Evolutionary conservation across 192 early-diverging fungal genomes (phyloP).

Genomic region (Backusella australiensis): DNA sequence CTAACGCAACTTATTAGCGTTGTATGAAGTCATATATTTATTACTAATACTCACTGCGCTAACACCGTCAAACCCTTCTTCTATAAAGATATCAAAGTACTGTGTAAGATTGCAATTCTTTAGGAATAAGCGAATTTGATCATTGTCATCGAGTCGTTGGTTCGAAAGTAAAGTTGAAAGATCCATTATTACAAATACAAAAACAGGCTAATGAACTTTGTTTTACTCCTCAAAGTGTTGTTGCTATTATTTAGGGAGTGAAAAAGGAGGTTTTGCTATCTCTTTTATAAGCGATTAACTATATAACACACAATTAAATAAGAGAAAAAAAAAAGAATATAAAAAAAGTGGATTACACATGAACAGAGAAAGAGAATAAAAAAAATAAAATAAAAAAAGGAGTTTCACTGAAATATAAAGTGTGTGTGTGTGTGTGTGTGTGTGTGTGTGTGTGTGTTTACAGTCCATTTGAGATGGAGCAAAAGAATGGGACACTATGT

Average conservation of each 20-base stretch:
- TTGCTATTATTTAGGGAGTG: not conserved
- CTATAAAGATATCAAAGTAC: conserved; percentile 34
- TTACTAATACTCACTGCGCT: conserved; percentile 27
- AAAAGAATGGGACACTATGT: not conserved
- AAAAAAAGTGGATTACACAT: not conserved
- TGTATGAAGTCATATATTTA: not conserved
- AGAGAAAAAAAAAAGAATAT: not conserved
- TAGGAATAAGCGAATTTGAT: conserved; percentile 17
- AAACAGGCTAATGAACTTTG: not conserved
- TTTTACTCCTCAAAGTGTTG: not conserved
- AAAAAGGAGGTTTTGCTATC: not conserved
- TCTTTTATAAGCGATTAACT: not conserved
- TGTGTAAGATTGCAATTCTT: conserved; percentile 25
- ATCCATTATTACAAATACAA: not conserved
- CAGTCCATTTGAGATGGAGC: not conserved
- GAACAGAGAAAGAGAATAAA: not conserved
- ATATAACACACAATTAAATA: not conserved
- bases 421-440: too few relatives aligned
- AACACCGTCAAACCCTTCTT: conserved; percentile 39
- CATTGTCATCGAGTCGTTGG: not conserved
- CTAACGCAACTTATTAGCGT: conserved; percentile 6
- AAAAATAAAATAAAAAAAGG: not conserved
- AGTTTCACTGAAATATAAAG: not conserved
- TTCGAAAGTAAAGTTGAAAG: not conserved
- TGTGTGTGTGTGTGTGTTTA: too few relatives aligned